phyloP scores from a whole-genome alignment of 2,329 filamentous ascomycete species.

The Blastomyces percursus region DNA sequence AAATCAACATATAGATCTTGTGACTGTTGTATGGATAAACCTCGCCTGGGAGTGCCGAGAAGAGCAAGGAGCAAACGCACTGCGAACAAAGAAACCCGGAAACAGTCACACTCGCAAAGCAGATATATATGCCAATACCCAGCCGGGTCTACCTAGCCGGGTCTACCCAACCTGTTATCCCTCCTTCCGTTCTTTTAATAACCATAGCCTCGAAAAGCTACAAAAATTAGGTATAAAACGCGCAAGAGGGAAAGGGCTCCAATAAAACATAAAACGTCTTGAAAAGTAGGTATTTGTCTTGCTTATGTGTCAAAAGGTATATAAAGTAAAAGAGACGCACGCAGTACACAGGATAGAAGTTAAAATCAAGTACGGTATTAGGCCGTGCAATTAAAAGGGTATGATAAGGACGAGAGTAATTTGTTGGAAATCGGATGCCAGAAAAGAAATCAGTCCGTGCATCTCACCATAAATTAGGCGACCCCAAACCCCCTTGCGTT shows the following conservation, averaged over 20 bases:
- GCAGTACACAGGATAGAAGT: background rate
- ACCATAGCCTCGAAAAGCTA: background rate
- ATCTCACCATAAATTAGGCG: conserved; percentile 38
- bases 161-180: background rate
- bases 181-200: background rate
- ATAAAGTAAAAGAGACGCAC: background rate
- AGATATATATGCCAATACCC: background rate
- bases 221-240: background rate
- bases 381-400: background rate
- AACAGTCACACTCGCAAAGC: background rate
- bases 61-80: background rate
- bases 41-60: background rate
- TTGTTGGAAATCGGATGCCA: background rate
- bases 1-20: background rate
- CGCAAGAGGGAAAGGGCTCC: background rate
- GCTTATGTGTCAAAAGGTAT: background rate
- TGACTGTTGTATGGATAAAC: background rate
- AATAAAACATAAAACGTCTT: background rate
- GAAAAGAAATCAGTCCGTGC: background rate
- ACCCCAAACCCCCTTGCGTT: conserved; percentile 86
- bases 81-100: background rate
- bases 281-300: background rate
- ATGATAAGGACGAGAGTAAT: too few species aligned
- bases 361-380: background rate
- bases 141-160: background rate